A percentile compares a stretch with the other conserved stretches of the same genome.
Conservation (phyloP, 2,329 filamentous ascomycete genomes). For the Alternaria novae-zelandiae region DNA sequence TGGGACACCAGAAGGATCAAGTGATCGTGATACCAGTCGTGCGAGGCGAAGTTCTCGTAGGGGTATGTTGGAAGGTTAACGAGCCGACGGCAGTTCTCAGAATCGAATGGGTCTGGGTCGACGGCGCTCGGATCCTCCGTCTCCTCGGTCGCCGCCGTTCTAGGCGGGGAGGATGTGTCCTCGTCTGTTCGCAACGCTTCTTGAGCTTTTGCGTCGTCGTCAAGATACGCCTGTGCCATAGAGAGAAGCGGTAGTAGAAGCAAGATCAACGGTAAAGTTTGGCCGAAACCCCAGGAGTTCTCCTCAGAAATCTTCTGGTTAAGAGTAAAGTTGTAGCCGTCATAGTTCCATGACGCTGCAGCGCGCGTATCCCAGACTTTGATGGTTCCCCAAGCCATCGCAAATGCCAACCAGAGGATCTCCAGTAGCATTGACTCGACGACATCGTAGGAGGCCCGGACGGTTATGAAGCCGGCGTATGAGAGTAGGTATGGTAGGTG, state of each 20-base stretch:
- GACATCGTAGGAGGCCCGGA: slow-evolving; percentile 23
- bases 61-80: slow-evolving; percentile 7
- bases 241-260: slow-evolving; percentile 29
- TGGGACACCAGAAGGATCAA: slow-evolving; percentile 23
- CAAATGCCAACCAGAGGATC: slow-evolving; percentile 32
- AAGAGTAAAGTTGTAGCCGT: slow-evolving; percentile 10
- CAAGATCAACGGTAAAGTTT: slow-evolving; percentile 34
- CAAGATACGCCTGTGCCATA: slow-evolving; percentile 33
- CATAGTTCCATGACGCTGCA: slow-evolving; percentile 10
- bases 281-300: slow-evolving; percentile 34
- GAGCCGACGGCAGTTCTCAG: background rate
- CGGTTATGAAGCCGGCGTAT: slow-evolving; percentile 14
- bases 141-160: background rate
- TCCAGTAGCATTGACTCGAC: slow-evolving; percentile 30
- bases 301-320: slow-evolving; percentile 20
- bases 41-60: slow-evolving; percentile 13
- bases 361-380: slow-evolving; percentile 29
- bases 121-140: background rate
- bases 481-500: slow-evolving; percentile 12
- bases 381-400: slow-evolving; percentile 36
- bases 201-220: slow-evolving; percentile 25
- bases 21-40: slow-evolving; percentile 28
- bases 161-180: background rate
- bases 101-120: background rate
- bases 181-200: background rate